Conservation (phyloP, 768 basidiomycete species). For the Lactarius tabidus region DNA sequence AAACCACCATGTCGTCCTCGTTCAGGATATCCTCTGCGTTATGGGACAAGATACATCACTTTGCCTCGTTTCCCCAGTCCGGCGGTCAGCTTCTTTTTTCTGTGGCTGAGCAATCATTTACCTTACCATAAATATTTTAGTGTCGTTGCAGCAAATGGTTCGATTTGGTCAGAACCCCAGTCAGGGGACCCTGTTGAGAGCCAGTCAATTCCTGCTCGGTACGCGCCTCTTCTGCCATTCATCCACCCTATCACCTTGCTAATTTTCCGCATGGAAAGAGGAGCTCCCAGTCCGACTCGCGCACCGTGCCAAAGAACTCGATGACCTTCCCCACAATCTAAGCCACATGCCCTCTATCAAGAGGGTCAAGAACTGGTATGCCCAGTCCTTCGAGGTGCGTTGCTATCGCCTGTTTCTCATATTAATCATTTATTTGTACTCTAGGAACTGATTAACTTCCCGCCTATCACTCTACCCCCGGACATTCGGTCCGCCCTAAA, state of each 20-base stretch:
- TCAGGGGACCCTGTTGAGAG: conserved; percentile 91
- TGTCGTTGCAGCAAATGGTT: conserved; percentile 97
- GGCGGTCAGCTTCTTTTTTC: conserved; percentile 52
- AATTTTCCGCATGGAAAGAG: conserved; percentile 44
- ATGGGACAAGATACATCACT: conserved; percentile 91
- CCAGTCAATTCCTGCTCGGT: conserved; percentile 85
- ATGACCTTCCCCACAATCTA: conserved; percentile 88
- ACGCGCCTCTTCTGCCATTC: conserved; percentile 23
- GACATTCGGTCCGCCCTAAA: conserved; percentile 63
- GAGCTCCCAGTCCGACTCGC: conserved; percentile 93
- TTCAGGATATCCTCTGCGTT: conserved; percentile 75
- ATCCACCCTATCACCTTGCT: background rate
- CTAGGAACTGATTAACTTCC: conserved; percentile 88
- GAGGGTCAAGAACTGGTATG: conserved; percentile 98
- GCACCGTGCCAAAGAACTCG: conserved; percentile 94
- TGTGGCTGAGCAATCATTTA: conserved; percentile 9
- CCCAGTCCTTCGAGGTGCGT: conserved; percentile 92
- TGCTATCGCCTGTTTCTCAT: background rate
- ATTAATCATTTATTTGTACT: background rate
- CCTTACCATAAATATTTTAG: conserved; percentile 36
- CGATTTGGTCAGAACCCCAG: conserved; percentile 94
- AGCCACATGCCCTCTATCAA: conserved; percentile 88
- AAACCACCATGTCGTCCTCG: conserved; percentile 34
- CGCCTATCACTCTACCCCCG: conserved; percentile 64
- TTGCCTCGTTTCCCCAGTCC: conserved; percentile 89